Evolutionary conservation across 768 basidiomycete species (phyloP).

Genomic region (Kwoniella newhampshirensis): DNA sequence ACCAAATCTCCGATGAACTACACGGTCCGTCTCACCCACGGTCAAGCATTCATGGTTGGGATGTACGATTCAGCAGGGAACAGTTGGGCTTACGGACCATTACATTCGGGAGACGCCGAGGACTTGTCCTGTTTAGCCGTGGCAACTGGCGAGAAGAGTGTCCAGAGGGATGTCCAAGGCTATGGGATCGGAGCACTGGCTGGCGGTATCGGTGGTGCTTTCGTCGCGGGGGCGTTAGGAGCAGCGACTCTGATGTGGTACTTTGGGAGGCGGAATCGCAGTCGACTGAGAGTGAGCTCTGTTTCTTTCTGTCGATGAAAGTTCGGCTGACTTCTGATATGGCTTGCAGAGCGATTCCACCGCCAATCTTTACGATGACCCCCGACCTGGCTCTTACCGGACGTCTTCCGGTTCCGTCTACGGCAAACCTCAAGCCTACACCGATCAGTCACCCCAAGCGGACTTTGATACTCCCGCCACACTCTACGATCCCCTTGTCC

Average conservation of each 20-base stretch:
- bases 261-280: constrained; percentile 1
- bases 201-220: constrained; percentile 27
- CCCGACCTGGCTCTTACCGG: constrained; percentile 18
- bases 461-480: constrained; percentile 21
- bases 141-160: constrained; percentile 24
- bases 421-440: constrained; percentile 11
- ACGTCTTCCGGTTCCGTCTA: constrained; percentile 9
- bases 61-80: constrained; percentile 35
- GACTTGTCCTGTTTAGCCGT: constrained; percentile 30
- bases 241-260: constrained; percentile 24
- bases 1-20: constrained; percentile 32
- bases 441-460: constrained; percentile 9
- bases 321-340: background rate
- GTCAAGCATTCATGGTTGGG: constrained; percentile 40
- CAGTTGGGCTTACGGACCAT: constrained; percentile 36
- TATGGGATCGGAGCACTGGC: constrained; percentile 18
- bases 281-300: constrained; percentile 4
- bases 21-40: constrained; percentile 39
- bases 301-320: constrained; percentile 1
- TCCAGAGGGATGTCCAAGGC: background rate
- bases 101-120: constrained; percentile 32
- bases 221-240: constrained; percentile 21
- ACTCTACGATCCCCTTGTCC: constrained; percentile 17
- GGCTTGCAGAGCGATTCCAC: constrained; percentile 1
- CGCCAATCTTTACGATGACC: constrained; percentile 19